phyloP scores from a whole-genome alignment of 2,329 filamentous ascomycete species.

The Elsinoe ampelina region DNA sequence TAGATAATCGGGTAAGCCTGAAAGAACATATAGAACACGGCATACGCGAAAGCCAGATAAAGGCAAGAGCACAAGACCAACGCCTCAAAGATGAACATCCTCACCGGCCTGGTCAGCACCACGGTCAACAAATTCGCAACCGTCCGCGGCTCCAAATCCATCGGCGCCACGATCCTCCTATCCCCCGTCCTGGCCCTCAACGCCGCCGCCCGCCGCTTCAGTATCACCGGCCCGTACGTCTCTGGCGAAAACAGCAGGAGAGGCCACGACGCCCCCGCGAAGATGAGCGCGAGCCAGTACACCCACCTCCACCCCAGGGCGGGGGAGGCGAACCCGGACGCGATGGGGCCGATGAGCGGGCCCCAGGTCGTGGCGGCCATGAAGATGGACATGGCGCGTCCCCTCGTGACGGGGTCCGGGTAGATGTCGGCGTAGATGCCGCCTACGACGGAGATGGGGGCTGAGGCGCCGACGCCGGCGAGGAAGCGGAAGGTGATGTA shows the following conservation, averaged over 20 bases:
- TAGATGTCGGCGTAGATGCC: slow-evolving; percentile 59
- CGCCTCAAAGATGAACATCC: slow-evolving; percentile 65
- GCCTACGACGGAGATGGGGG: slow-evolving; percentile 50
- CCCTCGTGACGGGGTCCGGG: slow-evolving; percentile 45
- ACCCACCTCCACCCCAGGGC: slow-evolving; percentile 38
- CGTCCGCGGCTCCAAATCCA: slow-evolving; percentile 53
- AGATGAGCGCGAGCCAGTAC: slow-evolving; percentile 25
- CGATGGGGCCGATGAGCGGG: slow-evolving; percentile 56
- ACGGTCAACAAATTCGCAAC: slow-evolving; percentile 54
- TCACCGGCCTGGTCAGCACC: slow-evolving; percentile 61
- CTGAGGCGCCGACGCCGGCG: slow-evolving; percentile 35
- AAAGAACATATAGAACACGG: slow-evolving; percentile 64
- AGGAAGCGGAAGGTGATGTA: slow-evolving; percentile 38
- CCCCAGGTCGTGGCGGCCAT: slow-evolving; percentile 59
- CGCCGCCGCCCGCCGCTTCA: slow-evolving; percentile 42
- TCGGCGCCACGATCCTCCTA: slow-evolving; percentile 46
- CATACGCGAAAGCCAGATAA: slow-evolving; percentile 55
- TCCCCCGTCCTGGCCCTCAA: slow-evolving; percentile 48
- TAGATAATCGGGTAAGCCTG: slow-evolving; percentile 65
- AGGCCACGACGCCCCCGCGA: slow-evolving; percentile 13
- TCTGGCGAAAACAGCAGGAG: slow-evolving; percentile 36
- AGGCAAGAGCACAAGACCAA: slow-evolving; percentile 66
- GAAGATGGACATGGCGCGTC: slow-evolving; percentile 54
- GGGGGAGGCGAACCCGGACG: slow-evolving; percentile 53
- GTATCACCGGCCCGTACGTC: slow-evolving; percentile 33